Base-by-base conservation (phyloP, 2,329 filamentous ascomycete genomes). In the Colletotrichum musicola region DNA sequence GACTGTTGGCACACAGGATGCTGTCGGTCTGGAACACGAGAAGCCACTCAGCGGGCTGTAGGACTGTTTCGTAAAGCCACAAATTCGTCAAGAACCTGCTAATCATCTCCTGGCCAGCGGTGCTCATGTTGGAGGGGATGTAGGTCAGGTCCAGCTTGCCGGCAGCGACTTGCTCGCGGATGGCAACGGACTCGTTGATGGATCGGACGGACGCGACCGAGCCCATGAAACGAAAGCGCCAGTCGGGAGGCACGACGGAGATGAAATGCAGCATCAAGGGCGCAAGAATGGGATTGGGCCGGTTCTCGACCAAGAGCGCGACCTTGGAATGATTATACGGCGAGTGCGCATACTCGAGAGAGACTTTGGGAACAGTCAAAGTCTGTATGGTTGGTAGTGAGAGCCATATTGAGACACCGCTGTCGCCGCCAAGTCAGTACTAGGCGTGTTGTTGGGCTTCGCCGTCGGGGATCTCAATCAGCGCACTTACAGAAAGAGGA, bases 241-340 rank as follows among this genome's bases (percentile, higher is more conserved):
- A 88, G 73, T 88, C 85, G 6, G 83, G 82, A 2, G 85, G 85
- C 1, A 86, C 82, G 20, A 88, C 84, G 4, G 83, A 79, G 71
- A 87, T 87, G 77, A 88, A 86, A 74, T 88, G 86, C 25, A 88
- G 79, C 75, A 88, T 78, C 46, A 87, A 78, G 1, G 86, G 86
- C 3, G 85, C 85, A 49, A 89, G 81, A 69, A 83, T 77, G 3
- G 85, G 80, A 42, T 81, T 79, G 1, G 82, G 73, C 1, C 86
- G 83, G 75, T 84, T 84, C 74, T 88, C 86, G 68, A 89, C 83
- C 20, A 89, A 80, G 12, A 89, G 81, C 38, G 85, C 87, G 44
- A 89, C 80, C 74, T 88, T 88, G 70, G 80, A 83, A 57, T 80
- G 77, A 73, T 88, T 86, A 77, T 79, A 84, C 12, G 77, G 77